Percentiles rank a stretch among this genome's conserved stretches.
Evolutionary conservation across 1,139 yeast species (phyloP).

Genomic region (Oligophagozyma castellii): DNA sequence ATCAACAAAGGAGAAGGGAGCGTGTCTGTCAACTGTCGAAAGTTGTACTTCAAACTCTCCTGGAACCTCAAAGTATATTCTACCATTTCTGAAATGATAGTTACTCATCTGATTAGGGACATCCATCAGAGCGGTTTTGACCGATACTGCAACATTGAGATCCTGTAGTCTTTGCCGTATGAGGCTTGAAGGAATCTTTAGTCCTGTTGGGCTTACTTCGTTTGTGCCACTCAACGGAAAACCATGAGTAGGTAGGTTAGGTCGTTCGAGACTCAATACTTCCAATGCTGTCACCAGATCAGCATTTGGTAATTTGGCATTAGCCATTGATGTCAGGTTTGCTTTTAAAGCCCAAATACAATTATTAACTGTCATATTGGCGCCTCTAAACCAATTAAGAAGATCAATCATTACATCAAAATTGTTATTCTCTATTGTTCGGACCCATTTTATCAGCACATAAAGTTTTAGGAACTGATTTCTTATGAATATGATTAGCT

Average conservation of each 20-base stretch:
- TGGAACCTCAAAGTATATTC: conserved; percentile 51
- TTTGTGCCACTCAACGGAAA: conserved; percentile 28
- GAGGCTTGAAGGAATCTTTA: conserved; percentile 40
- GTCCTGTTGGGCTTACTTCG: conserved; percentile 29
- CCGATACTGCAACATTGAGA: conserved; percentile 58
- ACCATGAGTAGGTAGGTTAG: conserved; percentile 38
- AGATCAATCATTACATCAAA: conserved; percentile 69
- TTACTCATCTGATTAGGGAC: conserved; percentile 52
- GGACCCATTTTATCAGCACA: conserved; percentile 79
- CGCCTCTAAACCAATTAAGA: conserved; percentile 77
- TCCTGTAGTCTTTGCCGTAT: conserved; percentile 52
- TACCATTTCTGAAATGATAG: conserved; percentile 60
- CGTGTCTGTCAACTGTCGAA: conserved; percentile 54
- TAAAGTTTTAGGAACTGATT: conserved; percentile 75
- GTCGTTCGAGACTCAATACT: conserved; percentile 66
- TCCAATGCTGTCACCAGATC: conserved; percentile 80
- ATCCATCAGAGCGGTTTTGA: conserved; percentile 58
- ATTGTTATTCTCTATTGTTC: conserved; percentile 43
- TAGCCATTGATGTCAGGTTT: conserved; percentile 52
- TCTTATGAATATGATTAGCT: conserved; percentile 53
- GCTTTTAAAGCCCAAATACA: conserved; percentile 46
- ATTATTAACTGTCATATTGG: conserved; percentile 53
- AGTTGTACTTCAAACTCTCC: conserved; percentile 59
- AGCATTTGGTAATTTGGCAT: conserved; percentile 83
- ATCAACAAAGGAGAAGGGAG: conserved; percentile 69